Evolutionary conservation across 176 grass and related monocot species (phyloP).

Genomic region (maize (Zea mays)): DNA sequence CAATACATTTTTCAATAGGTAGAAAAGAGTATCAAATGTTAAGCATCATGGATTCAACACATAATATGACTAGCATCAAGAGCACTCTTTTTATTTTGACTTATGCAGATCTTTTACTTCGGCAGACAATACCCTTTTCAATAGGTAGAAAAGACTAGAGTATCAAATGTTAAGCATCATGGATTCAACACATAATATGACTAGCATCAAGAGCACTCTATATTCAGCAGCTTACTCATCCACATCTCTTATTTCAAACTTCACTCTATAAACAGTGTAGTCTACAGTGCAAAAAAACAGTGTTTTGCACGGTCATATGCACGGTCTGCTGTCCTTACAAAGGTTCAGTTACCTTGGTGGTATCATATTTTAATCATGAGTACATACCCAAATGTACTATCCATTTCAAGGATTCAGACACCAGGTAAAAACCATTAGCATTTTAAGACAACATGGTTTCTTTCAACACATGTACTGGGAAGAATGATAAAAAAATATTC

Average conservation of each 20-base stretch:
- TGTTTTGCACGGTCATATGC: no score
- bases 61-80: not conserved
- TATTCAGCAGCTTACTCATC: no score
- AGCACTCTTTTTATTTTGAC: not conserved
- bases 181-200: not conserved
- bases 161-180: not conserved
- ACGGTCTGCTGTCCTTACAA: not conserved
- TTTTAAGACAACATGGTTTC: not conserved
- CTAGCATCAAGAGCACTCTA: not conserved
- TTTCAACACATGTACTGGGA: not conserved
- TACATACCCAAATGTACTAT: not conserved
- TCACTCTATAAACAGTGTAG: no score
- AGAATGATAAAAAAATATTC: not conserved
- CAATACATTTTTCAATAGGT: not conserved
- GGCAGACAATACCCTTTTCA: not conserved
- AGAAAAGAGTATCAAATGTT: not conserved
- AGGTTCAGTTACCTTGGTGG: not conserved
- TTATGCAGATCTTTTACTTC: not conserved
- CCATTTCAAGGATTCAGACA: conserved; percentile 7
- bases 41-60: not conserved
- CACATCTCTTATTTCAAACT: no score
- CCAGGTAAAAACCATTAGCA: not conserved
- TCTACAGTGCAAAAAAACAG: no score
- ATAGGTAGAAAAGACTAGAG: not conserved
- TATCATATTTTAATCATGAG: not conserved